These are phyloP conservation scores for Russula griseocarnosa DNA, from an alignment of 768 basidiomycete genomes.

Conservation along the genomic window DNA sequence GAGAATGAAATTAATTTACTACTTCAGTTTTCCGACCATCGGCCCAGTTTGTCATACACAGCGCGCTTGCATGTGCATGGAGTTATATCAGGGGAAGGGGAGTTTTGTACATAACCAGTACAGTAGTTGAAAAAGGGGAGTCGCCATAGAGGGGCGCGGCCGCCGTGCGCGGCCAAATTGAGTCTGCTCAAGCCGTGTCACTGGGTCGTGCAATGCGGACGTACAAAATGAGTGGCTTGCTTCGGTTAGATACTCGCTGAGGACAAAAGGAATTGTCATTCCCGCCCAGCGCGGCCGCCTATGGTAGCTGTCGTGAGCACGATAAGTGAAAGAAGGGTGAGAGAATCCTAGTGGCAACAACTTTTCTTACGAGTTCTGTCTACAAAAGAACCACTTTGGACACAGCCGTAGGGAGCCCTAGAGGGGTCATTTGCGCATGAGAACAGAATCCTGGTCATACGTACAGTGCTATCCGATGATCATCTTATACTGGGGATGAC, in stretches of 20 bases:
- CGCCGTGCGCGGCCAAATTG: neutral
- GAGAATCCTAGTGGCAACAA: neutral
- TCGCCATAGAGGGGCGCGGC: neutral
- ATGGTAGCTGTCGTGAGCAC: neutral
- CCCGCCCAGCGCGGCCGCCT: neutral
- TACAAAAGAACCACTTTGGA: neutral
- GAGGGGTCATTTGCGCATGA: neutral
- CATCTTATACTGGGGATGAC: neutral
- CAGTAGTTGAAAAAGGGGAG: neutral
- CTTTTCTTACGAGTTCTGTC: neutral
- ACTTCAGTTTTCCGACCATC: constrained; percentile 11
- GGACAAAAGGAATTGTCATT: neutral
- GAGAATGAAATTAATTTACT: neutral
- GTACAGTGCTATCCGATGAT: neutral
- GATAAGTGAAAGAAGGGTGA: neutral
- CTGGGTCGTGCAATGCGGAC: neutral
- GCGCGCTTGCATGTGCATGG: neutral
- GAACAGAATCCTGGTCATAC: neutral
- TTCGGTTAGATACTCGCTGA: neutral
- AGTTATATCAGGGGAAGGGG: neutral
- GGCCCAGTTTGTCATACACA: neutral
- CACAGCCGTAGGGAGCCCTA: neutral
- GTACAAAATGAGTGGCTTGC: neutral
- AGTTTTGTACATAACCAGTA: neutral
- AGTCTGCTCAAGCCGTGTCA: neutral